A percentile compares a stretch with the other conserved stretches of the same genome.
phyloP scores from a whole-genome alignment of 169 alveolate species.

The Besnoitia besnoiti region DNA sequence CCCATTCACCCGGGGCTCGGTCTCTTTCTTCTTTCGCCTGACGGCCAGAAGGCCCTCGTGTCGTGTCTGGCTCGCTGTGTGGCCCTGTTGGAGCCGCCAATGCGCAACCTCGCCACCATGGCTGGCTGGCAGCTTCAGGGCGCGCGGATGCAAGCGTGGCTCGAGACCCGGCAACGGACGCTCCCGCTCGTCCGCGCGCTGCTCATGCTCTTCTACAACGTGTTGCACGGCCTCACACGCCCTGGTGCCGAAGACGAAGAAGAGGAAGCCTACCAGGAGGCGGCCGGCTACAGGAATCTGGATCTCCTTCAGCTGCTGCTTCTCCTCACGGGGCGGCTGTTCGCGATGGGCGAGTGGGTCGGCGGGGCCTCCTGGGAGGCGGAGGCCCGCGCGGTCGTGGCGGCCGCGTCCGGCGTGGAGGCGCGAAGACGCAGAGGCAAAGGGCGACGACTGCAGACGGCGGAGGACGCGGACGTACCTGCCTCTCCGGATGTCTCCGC shows the following conservation, averaged over 20 bases:
- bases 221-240: constrained; percentile 29
- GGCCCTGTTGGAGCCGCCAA: constrained; percentile 5
- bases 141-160: neutral
- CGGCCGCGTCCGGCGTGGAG: neutral
- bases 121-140: constrained; percentile 12
- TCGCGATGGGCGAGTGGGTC: constrained; percentile 26
- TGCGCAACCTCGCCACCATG: constrained; percentile 17
- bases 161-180: neutral
- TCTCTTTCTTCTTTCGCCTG: neutral
- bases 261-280: neutral
- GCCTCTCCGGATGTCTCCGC: neutral
- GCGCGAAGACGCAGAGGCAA: neutral
- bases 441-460: neutral
- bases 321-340: neutral
- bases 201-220: constrained; percentile 15
- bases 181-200: constrained; percentile 10
- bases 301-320: constrained; percentile 44
- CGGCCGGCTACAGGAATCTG: neutral
- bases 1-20: constrained; percentile 24
- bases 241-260: constrained; percentile 32
- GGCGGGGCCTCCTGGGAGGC: constrained; percentile 29
- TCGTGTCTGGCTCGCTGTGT: neutral
- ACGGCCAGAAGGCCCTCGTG: constrained; percentile 25
- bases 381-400: constrained; percentile 22
- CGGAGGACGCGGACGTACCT: no score